Evolutionary conservation across 257 asterid species (phyloP), one percentile per base, ranked within the genome.

Genomic region (Nicotiana otophora): DNA sequence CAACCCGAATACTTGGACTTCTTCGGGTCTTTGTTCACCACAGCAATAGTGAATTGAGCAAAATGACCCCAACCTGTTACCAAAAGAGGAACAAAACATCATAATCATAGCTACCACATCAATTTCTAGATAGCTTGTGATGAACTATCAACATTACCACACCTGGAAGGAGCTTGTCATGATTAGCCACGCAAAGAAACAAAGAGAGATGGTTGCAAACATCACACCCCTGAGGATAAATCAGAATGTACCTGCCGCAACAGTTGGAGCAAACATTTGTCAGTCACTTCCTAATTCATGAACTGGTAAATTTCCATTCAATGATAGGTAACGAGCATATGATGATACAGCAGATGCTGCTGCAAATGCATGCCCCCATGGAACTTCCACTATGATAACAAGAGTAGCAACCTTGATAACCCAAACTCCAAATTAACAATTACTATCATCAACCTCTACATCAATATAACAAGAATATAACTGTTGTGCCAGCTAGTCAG

Each of bases 91-190:
- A 75, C 80, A 10, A 77, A 74, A 84, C 72, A 62, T 84, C 72
- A 84, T 55, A 63, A 60, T 72, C 54, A 61, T 36, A 63, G 57
- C 16, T 51, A 75, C 15, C 74, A 74, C 42, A 30, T 58, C 12
- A 60, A 12, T 64, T 58, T 58, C 65, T 26, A 46, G 46, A 17
- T 19, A 82, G 64, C 74, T 79, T 65, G 19, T 20, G 6, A 48
- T 46, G 23, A 57, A 64, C 15, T 54, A 26, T 63, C 62, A 82
- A 39, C 51, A 77, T 66, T 54, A 46, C 17, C 30, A 42, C 80
- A 93, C 99, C 99, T 77, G 98, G 99, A 80, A 93, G 97, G 89
- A 96, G 99, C 91, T 96, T 92, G 90, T 96, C 98, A 88, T 96
- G 99, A 90, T 94, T 91, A 39, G 98, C 99, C 83, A 96, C 98